Base-by-base conservation (phyloP, 2,329 filamentous ascomycete genomes). In the Microsporum canis region DNA sequence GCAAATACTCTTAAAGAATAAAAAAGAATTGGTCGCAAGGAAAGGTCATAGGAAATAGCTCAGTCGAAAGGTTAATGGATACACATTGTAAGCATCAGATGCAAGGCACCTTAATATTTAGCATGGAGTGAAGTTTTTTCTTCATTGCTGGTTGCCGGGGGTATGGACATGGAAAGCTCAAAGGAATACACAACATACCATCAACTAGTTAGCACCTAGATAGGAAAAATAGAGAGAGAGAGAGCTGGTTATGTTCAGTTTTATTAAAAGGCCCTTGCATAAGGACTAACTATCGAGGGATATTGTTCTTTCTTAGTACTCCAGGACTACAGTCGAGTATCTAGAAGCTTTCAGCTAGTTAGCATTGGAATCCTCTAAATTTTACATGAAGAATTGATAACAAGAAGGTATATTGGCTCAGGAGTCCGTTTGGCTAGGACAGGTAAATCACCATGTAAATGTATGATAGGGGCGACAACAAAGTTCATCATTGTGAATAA, bases 31-130 rank as follows among this genome's bases (percentile, higher is more conserved):
- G 31, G 12, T 31, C 6, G 17, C 39, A 43, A 57, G 10, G 36
- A 39, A 2, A 33, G 27, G 38, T 57, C 23, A 41, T 57, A 39
- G 31, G 55, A 61, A 67, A 66, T 64, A 71, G 71, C 73, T 84
- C 81, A 83, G 80, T 76, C 76, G 81, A 84, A 84, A 84, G 81
- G 83, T 83, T 81, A 83, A 79, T 78, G 79, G 78, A 77, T 80
- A 82, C 80, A 79, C 77, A 65, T 71, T 76, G 71, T 74, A 81
- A 80, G 74, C 80, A 82, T 77, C 71, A 77, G 77, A 71, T 72
- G 62, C 70, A 70, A 70, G 66, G 65, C 71, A 73, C 74, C 79
- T 79, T 83, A 79, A 82, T 80, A 75, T 73, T 83, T 84, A 84
- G 81, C 81, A 84, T 83, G 80, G 80, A 83, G 82, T 81, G 78